Evolutionary conservation across 2,329 filamentous ascomycete genomes (phyloP).

Genomic region (Lecanicillium sp.): DNA sequence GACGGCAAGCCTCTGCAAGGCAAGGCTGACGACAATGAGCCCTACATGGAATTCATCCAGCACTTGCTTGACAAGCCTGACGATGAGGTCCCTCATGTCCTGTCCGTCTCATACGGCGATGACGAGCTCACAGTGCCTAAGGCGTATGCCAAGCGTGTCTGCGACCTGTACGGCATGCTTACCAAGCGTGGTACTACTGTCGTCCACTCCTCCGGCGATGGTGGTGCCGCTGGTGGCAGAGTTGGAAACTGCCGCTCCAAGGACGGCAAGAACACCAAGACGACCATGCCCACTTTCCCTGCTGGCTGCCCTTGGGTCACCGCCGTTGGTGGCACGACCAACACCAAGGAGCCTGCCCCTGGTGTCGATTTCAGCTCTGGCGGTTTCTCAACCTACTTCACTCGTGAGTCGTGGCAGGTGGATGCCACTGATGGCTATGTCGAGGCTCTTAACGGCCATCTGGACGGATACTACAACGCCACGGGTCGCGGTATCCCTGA

Average conservation of each 20-base stretch:
- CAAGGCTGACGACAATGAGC: conserved; percentile 30
- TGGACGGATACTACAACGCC: conserved; percentile 35
- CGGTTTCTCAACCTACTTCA: conserved; percentile 40
- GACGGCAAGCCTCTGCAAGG: conserved; percentile 11
- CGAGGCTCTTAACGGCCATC: conserved; percentile 29
- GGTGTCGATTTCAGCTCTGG: conserved; percentile 28
- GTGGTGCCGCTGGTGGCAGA: conserved; percentile 14
- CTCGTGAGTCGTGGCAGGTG: conserved; percentile 32
- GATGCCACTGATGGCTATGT: conserved; percentile 29
- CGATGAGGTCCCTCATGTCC: conserved; percentile 22
- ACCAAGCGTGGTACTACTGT: conserved; percentile 22
- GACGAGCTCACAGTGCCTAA: conserved; percentile 23
- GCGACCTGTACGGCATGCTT: conserved; percentile 23
- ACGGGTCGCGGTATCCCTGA: conserved; percentile 39
- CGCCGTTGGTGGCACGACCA: conserved; percentile 30
- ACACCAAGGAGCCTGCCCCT: conserved; percentile 23
- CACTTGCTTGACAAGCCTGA: conserved; percentile 29
- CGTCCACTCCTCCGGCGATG: conserved; percentile 19
- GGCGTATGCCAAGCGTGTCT: conserved; percentile 20
- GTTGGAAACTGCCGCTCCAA: conserved; percentile 36
- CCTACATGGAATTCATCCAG: conserved; percentile 38
- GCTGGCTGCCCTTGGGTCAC: conserved; percentile 31
- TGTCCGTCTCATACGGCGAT: conserved; percentile 27
- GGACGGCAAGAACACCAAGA: conserved; percentile 45
- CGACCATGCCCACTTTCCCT: conserved; percentile 49